These are phyloP conservation scores for Sugiyamaella floridensis DNA, from an alignment of 805 yeast genomes.

Conservation along the genomic window DNA sequence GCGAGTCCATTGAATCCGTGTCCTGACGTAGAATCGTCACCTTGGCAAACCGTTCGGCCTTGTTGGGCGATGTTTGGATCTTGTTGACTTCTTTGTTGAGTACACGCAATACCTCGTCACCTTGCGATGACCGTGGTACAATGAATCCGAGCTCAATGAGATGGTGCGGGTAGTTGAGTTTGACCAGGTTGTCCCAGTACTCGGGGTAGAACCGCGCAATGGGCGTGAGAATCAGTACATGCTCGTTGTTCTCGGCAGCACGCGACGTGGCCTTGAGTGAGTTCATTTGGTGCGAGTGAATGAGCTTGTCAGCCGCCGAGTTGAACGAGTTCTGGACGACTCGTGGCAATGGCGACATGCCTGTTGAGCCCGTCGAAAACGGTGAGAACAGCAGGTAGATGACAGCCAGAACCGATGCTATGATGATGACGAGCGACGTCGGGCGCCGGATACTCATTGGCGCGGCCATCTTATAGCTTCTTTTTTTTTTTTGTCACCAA, in stretches of 20 bases:
- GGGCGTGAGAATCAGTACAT: slow-evolving; percentile 82
- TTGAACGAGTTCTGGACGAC: slow-evolving; percentile 7
- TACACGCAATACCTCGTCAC: slow-evolving; percentile 66
- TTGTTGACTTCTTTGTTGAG: slow-evolving; percentile 71
- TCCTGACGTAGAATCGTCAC: slow-evolving; percentile 90
- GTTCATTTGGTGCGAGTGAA: slow-evolving; percentile 74
- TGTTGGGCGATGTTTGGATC: slow-evolving; percentile 57
- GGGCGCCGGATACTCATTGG: slow-evolving; percentile 6
- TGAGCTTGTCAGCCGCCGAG: slow-evolving; percentile 9
- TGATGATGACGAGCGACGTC: slow-evolving; percentile 9
- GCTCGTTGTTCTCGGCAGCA: slow-evolving; percentile 71
- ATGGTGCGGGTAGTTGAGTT: slow-evolving; percentile 74
- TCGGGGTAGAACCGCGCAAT: slow-evolving; percentile 77
- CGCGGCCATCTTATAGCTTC: slow-evolving; percentile 2
- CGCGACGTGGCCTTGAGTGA: slow-evolving; percentile 61
- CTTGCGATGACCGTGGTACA: slow-evolving; percentile 74
- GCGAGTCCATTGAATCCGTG: slow-evolving; percentile 60
- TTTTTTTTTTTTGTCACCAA: neutral
- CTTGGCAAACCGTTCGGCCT: slow-evolving; percentile 60
- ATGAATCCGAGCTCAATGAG: slow-evolving; percentile 86
- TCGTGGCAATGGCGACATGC: slow-evolving; percentile 4
- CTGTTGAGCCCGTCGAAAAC: slow-evolving; percentile 3
- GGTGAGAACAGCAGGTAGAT: slow-evolving; percentile 10
- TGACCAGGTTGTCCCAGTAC: slow-evolving; percentile 80
- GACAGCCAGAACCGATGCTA: slow-evolving; percentile 8